A percentile compares a stretch with the other conserved stretches of the same genome.
These are phyloP conservation scores for Cystobasidium pallidum DNA, from an alignment of 1,284 basidiomycete species.

Conservation along the genomic window DNA sequence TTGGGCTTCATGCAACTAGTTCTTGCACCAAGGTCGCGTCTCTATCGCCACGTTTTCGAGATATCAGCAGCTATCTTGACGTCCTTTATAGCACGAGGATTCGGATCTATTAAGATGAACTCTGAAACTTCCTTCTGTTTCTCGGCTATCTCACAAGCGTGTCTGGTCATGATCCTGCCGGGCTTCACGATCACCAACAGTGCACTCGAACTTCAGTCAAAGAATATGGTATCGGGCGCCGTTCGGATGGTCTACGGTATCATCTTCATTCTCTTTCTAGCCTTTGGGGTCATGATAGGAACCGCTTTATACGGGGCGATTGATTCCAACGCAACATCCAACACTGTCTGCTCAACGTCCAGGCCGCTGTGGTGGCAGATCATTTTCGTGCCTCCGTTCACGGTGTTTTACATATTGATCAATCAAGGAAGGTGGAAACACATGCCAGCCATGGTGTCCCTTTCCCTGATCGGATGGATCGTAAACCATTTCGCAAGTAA, in stretches of 20 bases:
- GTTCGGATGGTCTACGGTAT: constrained; percentile 69
- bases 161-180: constrained; percentile 77
- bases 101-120: not conserved
- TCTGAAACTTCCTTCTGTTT: constrained; percentile 67
- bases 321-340: not conserved
- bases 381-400: constrained; percentile 7
- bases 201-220: constrained; percentile 81
- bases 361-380: constrained; percentile 7
- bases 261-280: constrained; percentile 87
- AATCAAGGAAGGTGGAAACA: constrained; percentile 7
- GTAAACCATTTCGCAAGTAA: not conserved
- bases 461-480: not conserved
- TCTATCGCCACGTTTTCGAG: not conserved
- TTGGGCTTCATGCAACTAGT: not conserved
- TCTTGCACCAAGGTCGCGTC: not conserved
- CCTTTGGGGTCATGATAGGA: constrained; percentile 58
- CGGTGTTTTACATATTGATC: constrained; percentile 4
- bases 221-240: constrained; percentile 81
- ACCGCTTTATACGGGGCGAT: not conserved
- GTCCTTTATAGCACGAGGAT: not conserved
- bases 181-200: constrained; percentile 66
- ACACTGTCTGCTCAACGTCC: not conserved
- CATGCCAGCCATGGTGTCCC: not conserved
- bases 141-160: constrained; percentile 77
- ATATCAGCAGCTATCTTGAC: not conserved